Base-by-base conservation (phyloP, 2,329 filamentous ascomycete genomes). In the Dryadomyces quercus-mongolicae region DNA sequence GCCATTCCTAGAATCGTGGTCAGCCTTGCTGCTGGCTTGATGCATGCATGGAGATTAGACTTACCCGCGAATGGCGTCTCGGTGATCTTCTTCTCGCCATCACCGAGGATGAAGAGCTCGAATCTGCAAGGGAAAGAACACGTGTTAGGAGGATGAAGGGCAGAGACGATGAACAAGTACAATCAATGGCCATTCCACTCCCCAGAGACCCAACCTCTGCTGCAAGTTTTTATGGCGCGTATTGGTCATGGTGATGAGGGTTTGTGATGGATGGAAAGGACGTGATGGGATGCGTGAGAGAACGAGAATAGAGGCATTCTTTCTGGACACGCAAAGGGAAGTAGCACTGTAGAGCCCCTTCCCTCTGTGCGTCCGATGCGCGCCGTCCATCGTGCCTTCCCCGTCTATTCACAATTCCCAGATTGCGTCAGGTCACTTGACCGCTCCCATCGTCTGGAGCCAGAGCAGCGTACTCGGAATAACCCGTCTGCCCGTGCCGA, bases 21-120 rank as follows among this genome's bases (percentile, higher is more conserved):
- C 25, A 47, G 44, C 22, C 10, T 1, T 52, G 15, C 13, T n/a
- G 10, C 7, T 31, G 15, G 7, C 16, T 42, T 42, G 4, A 3
- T 20, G 13, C 20, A 51, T 43, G 20, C n/a, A n/a, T n/a, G 53
- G n/a, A 40, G 47, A 40, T 9, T n/a, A 36, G 12, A 71, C 85
- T 70, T 76, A 95, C 92, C 88, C 55, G 91, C 93, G 67, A 95
- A 93, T 7, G 88, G 78, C 65, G 87, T 85, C 71, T 90, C 85
- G 57, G 90, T 86, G 56, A 95, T 88, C 73, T 96, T 97, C 76
- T 92, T 93, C 78, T 98, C 89, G 58, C 85, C 90, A 50, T 90
- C 86, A 44, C 71, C 80, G 57, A 97, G 85, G 59, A 96, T 73
- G 73, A 96, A 97, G 50, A 94, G 81, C 76, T 97, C 93, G 74